These are phyloP conservation scores for Isatis tinctoria DNA, from an alignment of 345 rosid genomes.

Conservation along the genomic window DNA sequence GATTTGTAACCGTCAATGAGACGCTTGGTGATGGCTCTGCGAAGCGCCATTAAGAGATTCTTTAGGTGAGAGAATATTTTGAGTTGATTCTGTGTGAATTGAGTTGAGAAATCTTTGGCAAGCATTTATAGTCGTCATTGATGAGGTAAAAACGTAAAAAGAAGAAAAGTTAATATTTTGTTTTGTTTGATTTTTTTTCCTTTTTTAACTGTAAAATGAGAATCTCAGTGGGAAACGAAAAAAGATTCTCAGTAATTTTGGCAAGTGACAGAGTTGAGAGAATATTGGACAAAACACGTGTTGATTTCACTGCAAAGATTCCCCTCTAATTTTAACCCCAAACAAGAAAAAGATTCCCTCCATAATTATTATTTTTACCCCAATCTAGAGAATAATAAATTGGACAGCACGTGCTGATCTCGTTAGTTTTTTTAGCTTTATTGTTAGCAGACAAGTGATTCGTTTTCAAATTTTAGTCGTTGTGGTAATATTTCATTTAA, in stretches of 20 bases:
- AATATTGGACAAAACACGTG: not conserved
- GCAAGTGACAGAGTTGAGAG: not conserved
- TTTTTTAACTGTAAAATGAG: not conserved
- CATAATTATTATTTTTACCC: no score
- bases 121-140: not conserved
- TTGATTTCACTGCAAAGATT: not conserved
- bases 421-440: no score
- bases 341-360: not conserved
- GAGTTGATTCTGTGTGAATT: not conserved
- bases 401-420: no score
- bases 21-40: constrained; percentile 39
- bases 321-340: not conserved
- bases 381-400: no score
- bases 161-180: not conserved
- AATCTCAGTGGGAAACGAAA: not conserved
- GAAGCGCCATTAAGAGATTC: constrained; percentile 50
- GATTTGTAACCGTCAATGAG: constrained; percentile 22
- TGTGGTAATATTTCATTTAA: not conserved
- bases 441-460: no score
- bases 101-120: not conserved
- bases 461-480: not conserved
- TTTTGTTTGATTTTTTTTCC: not conserved
- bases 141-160: not conserved
- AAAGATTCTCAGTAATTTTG: not conserved
- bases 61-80: constrained; percentile 10